Evolutionary conservation across 108 stramenopile genomes (phyloP).

Genomic region (Cylindrotheca closterium): DNA sequence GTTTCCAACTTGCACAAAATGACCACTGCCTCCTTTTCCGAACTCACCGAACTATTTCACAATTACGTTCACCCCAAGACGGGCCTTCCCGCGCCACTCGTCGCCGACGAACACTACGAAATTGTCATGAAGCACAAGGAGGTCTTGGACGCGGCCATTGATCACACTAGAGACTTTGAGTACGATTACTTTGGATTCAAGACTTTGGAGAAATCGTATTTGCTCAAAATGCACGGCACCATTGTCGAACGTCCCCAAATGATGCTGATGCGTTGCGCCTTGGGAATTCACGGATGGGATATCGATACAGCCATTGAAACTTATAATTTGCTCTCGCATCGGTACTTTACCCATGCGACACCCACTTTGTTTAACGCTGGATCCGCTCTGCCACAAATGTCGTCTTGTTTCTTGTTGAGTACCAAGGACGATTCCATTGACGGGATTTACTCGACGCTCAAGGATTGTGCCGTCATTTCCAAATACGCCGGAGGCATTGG

Average conservation of each 20-base stretch:
- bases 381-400: constrained; percentile 96
- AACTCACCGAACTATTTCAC: constrained; percentile 77
- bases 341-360: constrained; percentile 99
- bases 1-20: constrained; percentile 98
- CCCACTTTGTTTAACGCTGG: constrained; percentile 99
- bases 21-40: constrained; percentile 90
- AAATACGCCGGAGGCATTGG: constrained; percentile 99
- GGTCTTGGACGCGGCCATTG: constrained; percentile 77
- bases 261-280: constrained; percentile 97
- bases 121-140: constrained; percentile 89
- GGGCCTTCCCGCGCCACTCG: constrained; percentile 83
- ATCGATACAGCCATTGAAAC: constrained; percentile 91
- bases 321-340: constrained; percentile 90
- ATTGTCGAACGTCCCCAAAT: constrained; percentile 98
- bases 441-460: constrained; percentile 99
- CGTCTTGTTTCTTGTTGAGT: constrained; percentile 93
- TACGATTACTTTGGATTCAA: constrained; percentile 99
- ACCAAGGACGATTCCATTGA: constrained; percentile 98
- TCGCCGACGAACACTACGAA: constrained; percentile 76
- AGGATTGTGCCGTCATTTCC: constrained; percentile 97
- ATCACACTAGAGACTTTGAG: constrained; percentile 93
- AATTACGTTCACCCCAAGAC: constrained; percentile 93
- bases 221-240: constrained; percentile 88
- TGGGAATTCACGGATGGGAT: constrained; percentile 97
- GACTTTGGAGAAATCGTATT: constrained; percentile 97